Base-by-base conservation (phyloP, 352 stramenopile genomes). In the Pythium aristosporum region DNA sequence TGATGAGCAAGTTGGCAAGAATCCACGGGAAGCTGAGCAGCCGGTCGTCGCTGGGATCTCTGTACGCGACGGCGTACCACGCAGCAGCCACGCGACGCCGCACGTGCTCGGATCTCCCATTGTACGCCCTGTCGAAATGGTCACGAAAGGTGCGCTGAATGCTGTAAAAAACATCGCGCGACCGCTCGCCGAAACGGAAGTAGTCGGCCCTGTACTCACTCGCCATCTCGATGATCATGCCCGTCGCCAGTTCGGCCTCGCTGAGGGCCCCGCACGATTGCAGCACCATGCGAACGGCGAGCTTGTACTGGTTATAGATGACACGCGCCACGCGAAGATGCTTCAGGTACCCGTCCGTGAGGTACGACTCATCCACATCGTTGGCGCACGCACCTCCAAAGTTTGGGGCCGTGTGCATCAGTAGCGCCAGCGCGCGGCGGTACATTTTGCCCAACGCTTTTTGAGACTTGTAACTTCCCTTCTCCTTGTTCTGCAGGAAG, bases 391-490 rank as follows among this genome's bases (percentile, higher is more conserved):
- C 34, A 2, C 50, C 63, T 34, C 37, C 44, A 36, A 65, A 36
- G 16, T 82, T 76, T 20, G 62, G 72, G 32, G 70, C 75, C 16
- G 79, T 85, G 3, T 71, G 67, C 37, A 74, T 67, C 53, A 87
- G 65, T 18, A 89, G 73, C 18, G 79, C 72, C 34, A 80, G 78
- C 44, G 76, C 85, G 20, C 81, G 77, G 0, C 85, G 87, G 63
- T 84, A 93, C 73, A 95, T 82, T 28, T 87, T 77, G 3, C 87
- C 87, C 9, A 94, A 64, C 39, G 91, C 71, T 43, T 92, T 92
- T 28, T 67, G 76, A 5, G 87, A 95, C 56, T 69, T 71, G 51
- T 94, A 92, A 18, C 64, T 78, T 0, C 69, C 65, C 21, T 89
- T 90, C 12, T 88, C 77, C 8, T 65, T 72, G 43, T 89, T 94